Base-by-base conservation (phyloP, 1,139 yeast genomes). In the Pneumocystis sp. region DNA sequence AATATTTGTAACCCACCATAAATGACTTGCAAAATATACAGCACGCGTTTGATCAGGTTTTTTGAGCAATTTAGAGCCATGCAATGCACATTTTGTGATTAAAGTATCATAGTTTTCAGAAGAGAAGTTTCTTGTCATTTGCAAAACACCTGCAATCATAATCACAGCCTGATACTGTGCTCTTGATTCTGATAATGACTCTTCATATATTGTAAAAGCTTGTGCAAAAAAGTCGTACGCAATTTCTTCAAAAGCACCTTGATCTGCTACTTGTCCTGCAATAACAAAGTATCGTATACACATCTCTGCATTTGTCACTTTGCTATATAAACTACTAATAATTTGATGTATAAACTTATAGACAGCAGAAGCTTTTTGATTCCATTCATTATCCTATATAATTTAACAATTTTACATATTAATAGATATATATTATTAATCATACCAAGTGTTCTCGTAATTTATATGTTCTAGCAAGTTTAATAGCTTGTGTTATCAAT, bases 21-120 rank as follows among this genome's bases (percentile, higher is more conserved):
- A 77, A 75, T 93, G 97, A 2, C 96, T 86, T 65, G 96, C 91
- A 65, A 84, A 77, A 72, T 87, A 89, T 6, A 93, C 95, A 0
- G 96, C 85, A 31, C 97, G 83, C 73, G 97, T 91, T 75, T 91
- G 98, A 72, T 91, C 97, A 44, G 93, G 93, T 74, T 91, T 93
- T 74, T 89, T 89, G 73, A 93, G 80, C 66, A 93, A 79, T 73
- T 89, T 89, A 10, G 96, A 88, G 1, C 96, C 96, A 73, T 90
- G 89, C 63, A 91, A 77, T 0, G 97, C 89, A 66, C 93, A 81
- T 73, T 91, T 87, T 31, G 95, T 87, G 63, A 90, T 89, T 70
- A 93, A 78, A 8, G 84, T 82, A 71, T 89, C 95, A 74, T 88
- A 91, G 71, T 83, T 86, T 61, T 85, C 90, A 70, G 77, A 75